These are phyloP conservation scores for Seiridium cupressi DNA, from an alignment of 2,329 filamentous ascomycete species.

Conservation along the genomic window DNA sequence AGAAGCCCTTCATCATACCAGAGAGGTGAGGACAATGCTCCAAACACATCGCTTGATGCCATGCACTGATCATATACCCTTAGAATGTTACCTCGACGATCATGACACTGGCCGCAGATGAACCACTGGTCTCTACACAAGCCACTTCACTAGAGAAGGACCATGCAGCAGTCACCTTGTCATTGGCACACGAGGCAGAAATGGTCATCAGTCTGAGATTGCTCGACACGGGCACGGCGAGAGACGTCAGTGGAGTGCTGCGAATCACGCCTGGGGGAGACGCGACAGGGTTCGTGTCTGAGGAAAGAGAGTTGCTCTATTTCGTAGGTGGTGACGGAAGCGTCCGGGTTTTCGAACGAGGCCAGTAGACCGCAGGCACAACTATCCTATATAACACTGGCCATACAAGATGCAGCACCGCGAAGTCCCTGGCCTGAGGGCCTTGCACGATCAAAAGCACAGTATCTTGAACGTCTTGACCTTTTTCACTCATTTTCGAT, in stretches of 20 bases:
- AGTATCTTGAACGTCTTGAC: not conserved
- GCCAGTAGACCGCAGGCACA: conserved; percentile 44
- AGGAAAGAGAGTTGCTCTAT: conserved; percentile 76
- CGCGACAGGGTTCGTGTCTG: conserved; percentile 27
- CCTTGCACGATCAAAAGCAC: not conserved
- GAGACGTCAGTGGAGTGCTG: conserved; percentile 86
- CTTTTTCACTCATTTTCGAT: not conserved
- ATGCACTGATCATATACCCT: not conserved
- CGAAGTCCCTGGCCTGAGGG: too few relatives aligned
- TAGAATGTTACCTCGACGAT: conserved; percentile 65
- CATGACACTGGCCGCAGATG: conserved; percentile 69
- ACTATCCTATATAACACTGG: not conserved
- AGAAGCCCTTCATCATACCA: conserved; percentile 56
- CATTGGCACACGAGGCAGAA: conserved; percentile 72
- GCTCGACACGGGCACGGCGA: conserved; percentile 84
- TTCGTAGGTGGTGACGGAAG: conserved; percentile 75
- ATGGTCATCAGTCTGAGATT: conserved; percentile 69
- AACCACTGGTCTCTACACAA: conserved; percentile 63
- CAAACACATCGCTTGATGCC: not conserved
- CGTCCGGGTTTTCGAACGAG: conserved; percentile 82
- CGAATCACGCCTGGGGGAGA: conserved; percentile 63
- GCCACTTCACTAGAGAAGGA: conserved; percentile 66
- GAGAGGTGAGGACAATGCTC: conserved; percentile 53
- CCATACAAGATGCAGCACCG: not conserved
- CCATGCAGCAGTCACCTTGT: conserved; percentile 69